Base-by-base conservation (phyloP, 148 eudicot species). In the Rhododendron simsii region DNA sequence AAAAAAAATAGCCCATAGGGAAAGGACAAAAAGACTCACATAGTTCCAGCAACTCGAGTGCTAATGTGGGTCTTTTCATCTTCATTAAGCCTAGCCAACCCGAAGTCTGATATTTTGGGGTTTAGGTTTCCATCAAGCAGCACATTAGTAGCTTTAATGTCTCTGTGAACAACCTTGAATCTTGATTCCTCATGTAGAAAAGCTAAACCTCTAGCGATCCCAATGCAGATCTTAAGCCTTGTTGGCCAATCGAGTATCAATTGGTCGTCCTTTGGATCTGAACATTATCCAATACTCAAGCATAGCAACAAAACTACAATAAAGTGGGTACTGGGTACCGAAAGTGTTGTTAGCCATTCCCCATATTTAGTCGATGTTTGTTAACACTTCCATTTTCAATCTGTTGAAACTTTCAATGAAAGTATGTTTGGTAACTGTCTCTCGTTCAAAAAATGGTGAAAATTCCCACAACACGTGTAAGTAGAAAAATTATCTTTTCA, bases 1-100 rank as follows among this genome's bases (percentile, higher is more conserved):
- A 37, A 65, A 16, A 13, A 65, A 45, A 28, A 59, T 5, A 76
- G 48, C 7, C 11, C 23, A 4, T 26, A 37, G 2, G 21, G 67
- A 63, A 76, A 69, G 79, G 65, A 69, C 13, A 26, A 14, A n/a
- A 33, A 10, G 67, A 79, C 89, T 87, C 55, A 90, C 93, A 91
- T 88, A 35, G 93, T 91, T 87, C 91, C 93, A 81, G 90, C 93
- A 57, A 91, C 82, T 86, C 85, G 87, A 7, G 93, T 92, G 87
- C 90, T 92, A 83, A 92, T 86, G 86, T 92, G 94, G 55, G 91
- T 91, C 83, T 89, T 89, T 76, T 88, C 93, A n/a, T 91, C 91
- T 87, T 91, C 93, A 82, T 87, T 83, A 33, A 91, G 93, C 83
- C 86, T 87, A 84, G 93, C 93, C 87, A 91, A 84, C 79, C 93